Evolutionary conservation across 1,139 yeast genomes (phyloP).

Genomic region (Saccharomyces hybrid): DNA sequence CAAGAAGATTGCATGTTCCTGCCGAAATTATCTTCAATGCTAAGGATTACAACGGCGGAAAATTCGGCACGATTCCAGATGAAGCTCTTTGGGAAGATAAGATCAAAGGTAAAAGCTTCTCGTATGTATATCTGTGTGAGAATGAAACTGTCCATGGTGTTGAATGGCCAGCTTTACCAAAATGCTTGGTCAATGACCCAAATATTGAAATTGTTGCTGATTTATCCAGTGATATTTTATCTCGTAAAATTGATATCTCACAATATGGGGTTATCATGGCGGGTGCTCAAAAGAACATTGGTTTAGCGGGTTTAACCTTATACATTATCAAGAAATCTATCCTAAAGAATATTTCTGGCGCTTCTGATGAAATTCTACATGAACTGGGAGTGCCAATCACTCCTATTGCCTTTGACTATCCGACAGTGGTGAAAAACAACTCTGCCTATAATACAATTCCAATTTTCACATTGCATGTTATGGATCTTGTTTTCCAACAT

Average conservation of each 20-base stretch:
- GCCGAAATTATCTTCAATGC: slow-evolving; percentile 64
- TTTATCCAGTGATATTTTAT: slow-evolving; percentile 86
- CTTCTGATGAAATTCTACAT: slow-evolving; percentile 54
- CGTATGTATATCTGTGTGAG: slow-evolving; percentile 86
- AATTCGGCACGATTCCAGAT: slow-evolving; percentile 63
- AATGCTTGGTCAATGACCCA: slow-evolving; percentile 48
- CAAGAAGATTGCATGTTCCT: slow-evolving; percentile 72
- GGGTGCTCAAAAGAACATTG: slow-evolving; percentile 98
- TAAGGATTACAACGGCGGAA: slow-evolving; percentile 42
- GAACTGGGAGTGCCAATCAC: slow-evolving; percentile 59
- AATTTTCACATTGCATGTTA: slow-evolving; percentile 78
- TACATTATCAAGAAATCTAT: slow-evolving; percentile 80
- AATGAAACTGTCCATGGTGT: slow-evolving; percentile 95
- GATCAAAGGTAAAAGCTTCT: slow-evolving; percentile 44
- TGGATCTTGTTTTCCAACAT: slow-evolving; percentile 65
- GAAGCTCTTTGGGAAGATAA: slow-evolving; percentile 51
- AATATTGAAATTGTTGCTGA: slow-evolving; percentile 82
- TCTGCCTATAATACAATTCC: slow-evolving; percentile 95
- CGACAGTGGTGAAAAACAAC: slow-evolving; percentile 78
- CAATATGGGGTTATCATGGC: slow-evolving; percentile 84
- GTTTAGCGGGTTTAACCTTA: slow-evolving; percentile 89
- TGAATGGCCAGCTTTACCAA: slow-evolving; percentile 58
- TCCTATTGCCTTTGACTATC: slow-evolving; percentile 85
- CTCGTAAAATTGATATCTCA: slow-evolving; percentile 70
- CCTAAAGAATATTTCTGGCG: slow-evolving; percentile 45